Conservation (phyloP, 495 filamentous ascomycete genomes). For the Massariosphaeria phaeospora region DNA sequence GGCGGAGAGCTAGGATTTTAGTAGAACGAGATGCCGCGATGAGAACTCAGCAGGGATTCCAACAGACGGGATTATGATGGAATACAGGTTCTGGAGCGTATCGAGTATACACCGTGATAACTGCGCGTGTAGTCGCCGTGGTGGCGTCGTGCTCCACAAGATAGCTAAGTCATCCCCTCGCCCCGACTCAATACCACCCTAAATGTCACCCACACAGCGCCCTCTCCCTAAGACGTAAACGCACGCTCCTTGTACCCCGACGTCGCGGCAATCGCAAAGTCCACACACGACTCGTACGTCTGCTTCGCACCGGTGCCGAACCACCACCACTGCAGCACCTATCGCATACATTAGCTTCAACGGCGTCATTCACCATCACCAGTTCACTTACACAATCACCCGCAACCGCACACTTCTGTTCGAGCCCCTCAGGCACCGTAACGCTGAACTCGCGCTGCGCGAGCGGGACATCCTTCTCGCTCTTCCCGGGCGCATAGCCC, state of each 20-base stretch:
- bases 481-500: constrained; percentile 26
- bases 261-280: constrained; percentile 19
- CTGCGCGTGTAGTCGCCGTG: too few species aligned
- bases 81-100: too few species aligned
- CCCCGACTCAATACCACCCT: too few species aligned
- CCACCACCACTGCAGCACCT: constrained; percentile 35
- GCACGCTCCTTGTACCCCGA: constrained; percentile 1
- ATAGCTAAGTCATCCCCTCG: too few species aligned
- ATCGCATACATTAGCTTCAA: background rate
- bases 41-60: too few species aligned
- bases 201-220: background rate
- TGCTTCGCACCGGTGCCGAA: constrained; percentile 27
- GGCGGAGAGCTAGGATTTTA: too few species aligned
- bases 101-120: too few species aligned
- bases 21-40: too few species aligned
- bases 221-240: background rate
- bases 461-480: constrained; percentile 16
- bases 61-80: too few species aligned
- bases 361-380: background rate
- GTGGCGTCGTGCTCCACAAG: too few species aligned
- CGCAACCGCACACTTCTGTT: constrained; percentile 22
- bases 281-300: constrained; percentile 32
- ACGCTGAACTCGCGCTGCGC: constrained; percentile 30
- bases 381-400: constrained; percentile 27
- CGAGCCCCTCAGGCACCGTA: constrained; percentile 25